These are phyloP conservation scores for Fusarium ambrosium DNA, from an alignment of 2,329 filamentous ascomycete species.

Conservation along the genomic window DNA sequence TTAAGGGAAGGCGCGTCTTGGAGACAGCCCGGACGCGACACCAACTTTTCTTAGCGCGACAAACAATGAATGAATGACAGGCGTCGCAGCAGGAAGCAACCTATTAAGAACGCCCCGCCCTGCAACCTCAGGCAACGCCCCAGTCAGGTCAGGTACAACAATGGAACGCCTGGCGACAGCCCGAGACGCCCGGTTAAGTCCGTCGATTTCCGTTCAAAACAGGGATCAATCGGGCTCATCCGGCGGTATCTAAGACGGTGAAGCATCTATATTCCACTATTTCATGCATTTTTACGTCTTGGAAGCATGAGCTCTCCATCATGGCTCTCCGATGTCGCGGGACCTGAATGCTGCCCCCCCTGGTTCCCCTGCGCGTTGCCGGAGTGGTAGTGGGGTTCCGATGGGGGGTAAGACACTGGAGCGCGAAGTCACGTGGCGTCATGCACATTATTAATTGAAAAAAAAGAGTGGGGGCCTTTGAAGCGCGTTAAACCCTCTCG, in stretches of 20 bases:
- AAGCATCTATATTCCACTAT: not conserved
- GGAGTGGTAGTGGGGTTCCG: constrained; percentile 32
- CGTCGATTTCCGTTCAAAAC: constrained; percentile 20
- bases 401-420: constrained; percentile 28
- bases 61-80: constrained; percentile 33
- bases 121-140: constrained; percentile 46
- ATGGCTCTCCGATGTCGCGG: constrained; percentile 30
- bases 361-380: constrained; percentile 33
- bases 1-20: constrained; percentile 55
- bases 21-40: constrained; percentile 47
- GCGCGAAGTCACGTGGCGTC: constrained; percentile 44
- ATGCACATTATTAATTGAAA: constrained; percentile 46
- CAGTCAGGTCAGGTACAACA: constrained; percentile 3
- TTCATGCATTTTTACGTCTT: constrained; percentile 3
- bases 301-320: not conserved
- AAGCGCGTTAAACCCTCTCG: constrained; percentile 13
- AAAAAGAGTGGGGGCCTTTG: not conserved
- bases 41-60: constrained; percentile 52
- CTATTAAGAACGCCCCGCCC: constrained; percentile 48
- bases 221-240: constrained; percentile 8
- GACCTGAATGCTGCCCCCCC: not conserved
- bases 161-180: constrained; percentile 14
- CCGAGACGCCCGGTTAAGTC: constrained; percentile 11
- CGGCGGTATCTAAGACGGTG: not conserved
- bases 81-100: constrained; percentile 36